Evolutionary conservation across 2,329 filamentous ascomycete genomes (phyloP), one percentile per base, ranked within the genome.

Genomic region (Botrytis tulipae): DNA sequence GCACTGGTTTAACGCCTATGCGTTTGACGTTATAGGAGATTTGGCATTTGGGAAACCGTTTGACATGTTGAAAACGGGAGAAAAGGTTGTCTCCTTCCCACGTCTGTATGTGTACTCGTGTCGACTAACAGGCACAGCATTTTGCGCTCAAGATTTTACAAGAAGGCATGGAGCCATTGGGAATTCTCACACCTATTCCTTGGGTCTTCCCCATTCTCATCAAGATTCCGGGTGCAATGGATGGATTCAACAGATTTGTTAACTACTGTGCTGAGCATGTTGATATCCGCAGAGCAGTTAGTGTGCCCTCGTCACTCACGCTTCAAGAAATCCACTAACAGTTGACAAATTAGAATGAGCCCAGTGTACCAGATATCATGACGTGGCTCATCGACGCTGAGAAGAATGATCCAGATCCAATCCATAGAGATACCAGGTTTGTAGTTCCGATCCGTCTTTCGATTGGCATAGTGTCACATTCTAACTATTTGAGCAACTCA

Each of bases 21-120:
- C 73, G 9, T 80, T 80, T 67, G 79, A 80, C 69, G 74, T 79
- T 9, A 79, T 79, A 75, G 78, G 77, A n/a, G 77, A 79, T 29
- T 72, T 80, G 42, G 77, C 75, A 3, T 79, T 79, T 67, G 77
- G 78, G 0, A 74, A 77, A n/a, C 75, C 77, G 0, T 79, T 79
- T 69, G 72, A 76, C 37, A 79, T 78, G 75, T 40, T 79, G 12
- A 71, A 75, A 35, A 70, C 37, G 1, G 67, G 54, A 35, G 67
- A 69, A 57, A 74, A 57, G 35, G 48, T 54, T 54, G 75, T 76
- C 5, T 16, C 7, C 9, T 40, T 20, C n/a, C n/a, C 18, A 22
- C 18, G 1, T 37, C 4, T 25, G 2, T 12, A 32, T 10, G 9
- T 2, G 16, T 20, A 10, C 32, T 25, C 10, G 3, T 32, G 12